These are phyloP conservation scores for Amanita rimosa DNA, from an alignment of 768 basidiomycete genomes.

Conservation along the genomic window DNA sequence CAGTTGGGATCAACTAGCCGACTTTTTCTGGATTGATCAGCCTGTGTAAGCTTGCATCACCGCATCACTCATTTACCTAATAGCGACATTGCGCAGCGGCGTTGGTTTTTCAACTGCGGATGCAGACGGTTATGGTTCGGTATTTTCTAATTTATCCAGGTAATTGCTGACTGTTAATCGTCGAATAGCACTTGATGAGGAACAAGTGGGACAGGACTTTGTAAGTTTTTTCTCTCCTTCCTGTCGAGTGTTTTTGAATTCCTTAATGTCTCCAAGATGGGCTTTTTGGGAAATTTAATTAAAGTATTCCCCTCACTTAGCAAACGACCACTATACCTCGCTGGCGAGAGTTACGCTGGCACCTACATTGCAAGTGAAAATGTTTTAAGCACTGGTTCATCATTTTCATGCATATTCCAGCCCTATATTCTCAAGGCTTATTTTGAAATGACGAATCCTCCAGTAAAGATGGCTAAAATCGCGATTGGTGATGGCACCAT, in stretches of 20 bases:
- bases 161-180: background rate
- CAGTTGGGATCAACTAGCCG: slow-evolving; percentile 49
- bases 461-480: slow-evolving; percentile 56
- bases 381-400: background rate
- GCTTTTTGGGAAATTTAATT: slow-evolving; percentile 60
- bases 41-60: slow-evolving; percentile 37
- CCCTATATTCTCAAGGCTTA: slow-evolving; percentile 71
- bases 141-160: background rate
- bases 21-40: slow-evolving; percentile 68
- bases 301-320: slow-evolving; percentile 64
- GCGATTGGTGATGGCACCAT: slow-evolving; percentile 64
- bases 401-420: slow-evolving; percentile 19
- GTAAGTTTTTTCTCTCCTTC: slow-evolving; percentile 20
- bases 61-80: slow-evolving; percentile 1
- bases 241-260: background rate
- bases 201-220: slow-evolving; percentile 51
- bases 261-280: slow-evolving; percentile 33
- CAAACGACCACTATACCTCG: slow-evolving; percentile 53
- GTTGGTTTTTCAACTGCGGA: slow-evolving; percentile 58
- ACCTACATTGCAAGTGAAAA: slow-evolving; percentile 45
- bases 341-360: slow-evolving; percentile 71
- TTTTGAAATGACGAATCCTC: slow-evolving; percentile 50
- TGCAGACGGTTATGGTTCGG: slow-evolving; percentile 42
- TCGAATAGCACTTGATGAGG: slow-evolving; percentile 41
- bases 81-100: slow-evolving; percentile 20